Evolutionary conservation across 176 grass and related monocot species (phyloP), one percentile per base, ranked within the genome.

Genomic region (Aegilops speltoides): DNA sequence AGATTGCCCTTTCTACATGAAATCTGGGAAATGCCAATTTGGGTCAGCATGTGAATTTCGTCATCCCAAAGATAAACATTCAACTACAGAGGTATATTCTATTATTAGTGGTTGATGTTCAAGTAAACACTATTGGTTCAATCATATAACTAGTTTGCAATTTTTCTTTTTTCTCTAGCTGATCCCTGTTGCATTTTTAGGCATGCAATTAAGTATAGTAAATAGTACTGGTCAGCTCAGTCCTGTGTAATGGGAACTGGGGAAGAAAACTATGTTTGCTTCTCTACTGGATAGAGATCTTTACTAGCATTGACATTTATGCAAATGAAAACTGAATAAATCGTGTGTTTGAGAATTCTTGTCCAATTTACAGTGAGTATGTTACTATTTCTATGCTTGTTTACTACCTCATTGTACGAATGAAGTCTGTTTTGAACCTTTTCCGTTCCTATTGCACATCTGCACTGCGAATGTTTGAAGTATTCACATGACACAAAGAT

Each of bases 21-120:
- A 89, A 80, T 43, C 76, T 57, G 76, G 87, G 68, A 67, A 77
- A 56, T 89, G 87, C 34, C 87, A 89, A 57, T 89, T 85, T 89
- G 82, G 87, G 16, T 67, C 87, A 67, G 31, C 57, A 66, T 89
- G 87, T 75, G 76, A 89, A 56, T 89, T 89, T 80, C 46, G 46
- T 67, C 87, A 89, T 73, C 87, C 67, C 6, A 74, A 73, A 40
- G 64, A 73, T 71, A 25, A 32, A 20, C 23, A 31, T 29, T 56
- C 76, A 65, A 67, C 31, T 78, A 75, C 59, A 84, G 41, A 22
- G 87, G 87, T 89, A 89, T 80, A 77, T 63, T 73, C 65, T 43
- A 28, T 75, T 33, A 50, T 75, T 19, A 50, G 33, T 84, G 32
- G 22, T 61, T 41, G 4, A 62, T 33, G 19, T 29, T 36, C 68